phyloP scores from a whole-genome alignment of 2,329 filamentous ascomycete genomes.

The Colletotrichum sp. region DNA sequence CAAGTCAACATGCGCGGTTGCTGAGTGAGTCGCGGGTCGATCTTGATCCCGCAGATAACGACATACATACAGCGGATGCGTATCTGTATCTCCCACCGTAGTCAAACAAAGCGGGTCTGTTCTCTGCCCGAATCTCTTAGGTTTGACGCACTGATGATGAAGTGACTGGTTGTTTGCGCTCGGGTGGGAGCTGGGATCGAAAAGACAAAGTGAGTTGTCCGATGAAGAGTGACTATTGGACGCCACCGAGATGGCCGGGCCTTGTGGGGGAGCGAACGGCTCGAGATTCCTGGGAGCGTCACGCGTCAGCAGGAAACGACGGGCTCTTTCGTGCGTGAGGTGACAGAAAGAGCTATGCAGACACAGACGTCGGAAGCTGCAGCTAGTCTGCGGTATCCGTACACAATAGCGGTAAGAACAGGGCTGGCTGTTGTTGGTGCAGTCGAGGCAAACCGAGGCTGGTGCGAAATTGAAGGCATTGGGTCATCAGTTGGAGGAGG shows the following conservation, averaged over 20 bases:
- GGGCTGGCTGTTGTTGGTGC: not conserved
- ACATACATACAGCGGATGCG: not conserved
- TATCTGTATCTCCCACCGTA: not conserved
- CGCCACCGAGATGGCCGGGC: constrained; percentile 7
- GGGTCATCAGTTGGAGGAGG: not conserved
- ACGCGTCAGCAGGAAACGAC: not conserved
- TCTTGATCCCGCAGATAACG: not conserved
- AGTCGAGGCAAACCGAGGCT: not conserved
- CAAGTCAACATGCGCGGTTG: not conserved
- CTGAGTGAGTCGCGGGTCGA: constrained; percentile 6
- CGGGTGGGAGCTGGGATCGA: constrained; percentile 12
- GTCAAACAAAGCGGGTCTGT: constrained; percentile 1
- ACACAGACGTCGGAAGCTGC: not conserved
- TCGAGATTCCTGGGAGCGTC: not conserved
- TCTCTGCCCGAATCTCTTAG: not conserved
- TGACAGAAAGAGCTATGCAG: not conserved
- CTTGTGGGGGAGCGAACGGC: not conserved
- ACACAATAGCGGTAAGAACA: not conserved
- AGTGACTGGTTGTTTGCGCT: not conserved
- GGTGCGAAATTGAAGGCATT: not conserved
- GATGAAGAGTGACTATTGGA: constrained; percentile 15
- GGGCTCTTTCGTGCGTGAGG: not conserved
- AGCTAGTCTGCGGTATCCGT: not conserved
- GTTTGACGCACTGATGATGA: constrained; percentile 4
- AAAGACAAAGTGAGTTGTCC: constrained; percentile 1